A percentile compares a stretch with the other conserved stretches of the same genome.
Evolutionary conservation across 2,329 filamentous ascomycete genomes (phyloP).

Genomic region (Colletotrichum sublineola): DNA sequence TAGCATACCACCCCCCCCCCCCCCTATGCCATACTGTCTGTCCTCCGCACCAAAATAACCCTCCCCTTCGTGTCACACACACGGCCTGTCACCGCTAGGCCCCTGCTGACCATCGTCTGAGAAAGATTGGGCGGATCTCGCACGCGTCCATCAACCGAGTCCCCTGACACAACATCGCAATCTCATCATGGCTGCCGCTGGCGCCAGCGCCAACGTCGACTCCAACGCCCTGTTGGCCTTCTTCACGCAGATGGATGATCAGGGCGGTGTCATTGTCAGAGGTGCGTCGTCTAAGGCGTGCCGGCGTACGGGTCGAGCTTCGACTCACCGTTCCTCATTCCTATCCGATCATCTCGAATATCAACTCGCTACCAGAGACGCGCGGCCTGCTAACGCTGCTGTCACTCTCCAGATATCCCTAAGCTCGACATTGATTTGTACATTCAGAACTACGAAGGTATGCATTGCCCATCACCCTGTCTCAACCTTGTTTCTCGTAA

Average conservation of each 20-base stretch:
- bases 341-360: slow-evolving; percentile 15
- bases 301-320: slow-evolving; percentile 25
- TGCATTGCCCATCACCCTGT: slow-evolving; percentile 42
- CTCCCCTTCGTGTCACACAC: slow-evolving; percentile 21
- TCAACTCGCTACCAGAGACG: slow-evolving; percentile 37
- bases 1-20: slow-evolving; percentile 17
- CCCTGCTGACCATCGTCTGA: slow-evolving; percentile 34
- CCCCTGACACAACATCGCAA: slow-evolving; percentile 29
- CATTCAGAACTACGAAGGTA: slow-evolving; percentile 89
- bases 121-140: slow-evolving; percentile 27
- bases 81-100: slow-evolving; percentile 12
- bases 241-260: slow-evolving; percentile 61
- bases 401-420: slow-evolving; percentile 58
- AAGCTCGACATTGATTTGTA: slow-evolving; percentile 95
- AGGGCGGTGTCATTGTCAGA: slow-evolving; percentile 62
- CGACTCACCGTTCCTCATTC: slow-evolving; percentile 23
- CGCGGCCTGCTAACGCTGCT: slow-evolving; percentile 37
- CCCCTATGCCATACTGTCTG: slow-evolving; percentile 7
- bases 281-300: slow-evolving; percentile 51
- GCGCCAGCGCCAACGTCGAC: slow-evolving; percentile 35
- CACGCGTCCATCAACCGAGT: slow-evolving; percentile 17
- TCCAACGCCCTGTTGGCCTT: slow-evolving; percentile 53
- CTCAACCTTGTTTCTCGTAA: slow-evolving; percentile 32
- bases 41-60: slow-evolving; percentile 7
- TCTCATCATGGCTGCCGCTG: slow-evolving; percentile 54